phyloP scores from a whole-genome alignment of 2,329 filamentous ascomycete genomes.

The Colletotrichum sidae region DNA sequence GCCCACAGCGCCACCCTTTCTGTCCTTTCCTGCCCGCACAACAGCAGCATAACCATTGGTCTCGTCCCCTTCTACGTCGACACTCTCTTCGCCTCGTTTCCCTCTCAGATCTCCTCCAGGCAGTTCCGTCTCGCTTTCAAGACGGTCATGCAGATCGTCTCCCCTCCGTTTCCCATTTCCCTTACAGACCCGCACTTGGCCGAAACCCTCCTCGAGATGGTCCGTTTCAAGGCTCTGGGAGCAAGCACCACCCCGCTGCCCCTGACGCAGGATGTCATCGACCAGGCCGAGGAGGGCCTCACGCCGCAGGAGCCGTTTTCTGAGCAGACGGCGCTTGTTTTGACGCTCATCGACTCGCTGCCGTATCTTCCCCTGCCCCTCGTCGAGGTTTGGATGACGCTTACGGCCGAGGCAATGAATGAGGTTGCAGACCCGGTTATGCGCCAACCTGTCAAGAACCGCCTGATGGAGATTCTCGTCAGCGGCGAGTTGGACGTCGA shows the following conservation, averaged over 20 bases:
- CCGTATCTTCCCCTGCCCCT: slow-evolving; percentile 77
- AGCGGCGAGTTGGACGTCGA: slow-evolving; percentile 91
- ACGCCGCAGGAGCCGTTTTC: slow-evolving; percentile 61
- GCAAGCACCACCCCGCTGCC: slow-evolving; percentile 58
- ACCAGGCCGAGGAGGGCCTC: slow-evolving; percentile 37
- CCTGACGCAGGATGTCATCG: slow-evolving; percentile 51
- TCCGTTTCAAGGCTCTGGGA: slow-evolving; percentile 72
- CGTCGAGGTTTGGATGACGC: slow-evolving; percentile 83
- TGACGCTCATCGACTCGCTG: slow-evolving; percentile 84
- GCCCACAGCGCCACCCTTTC: slow-evolving; percentile 87
- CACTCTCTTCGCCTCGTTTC: slow-evolving; percentile 83
- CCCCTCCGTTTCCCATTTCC: slow-evolving; percentile 81
- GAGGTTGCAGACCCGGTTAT: slow-evolving; percentile 70
- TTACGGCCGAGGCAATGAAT: slow-evolving; percentile 76
- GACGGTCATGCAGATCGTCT: slow-evolving; percentile 83
- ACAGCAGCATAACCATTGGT: slow-evolving; percentile 75
- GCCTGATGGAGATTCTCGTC: slow-evolving; percentile 84
- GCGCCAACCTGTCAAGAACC: slow-evolving; percentile 72
- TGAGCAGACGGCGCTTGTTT: slow-evolving; percentile 80
- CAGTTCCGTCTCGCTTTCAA: slow-evolving; percentile 92
- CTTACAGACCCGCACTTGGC: slow-evolving; percentile 81
- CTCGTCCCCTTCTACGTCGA: slow-evolving; percentile 88
- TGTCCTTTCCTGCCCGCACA: slow-evolving; percentile 83
- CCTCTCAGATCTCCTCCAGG: slow-evolving; percentile 79
- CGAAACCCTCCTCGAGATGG: slow-evolving; percentile 82